Conservation (phyloP, 1,284 basidiomycete species). For the Schizophyllum commune region DNA sequence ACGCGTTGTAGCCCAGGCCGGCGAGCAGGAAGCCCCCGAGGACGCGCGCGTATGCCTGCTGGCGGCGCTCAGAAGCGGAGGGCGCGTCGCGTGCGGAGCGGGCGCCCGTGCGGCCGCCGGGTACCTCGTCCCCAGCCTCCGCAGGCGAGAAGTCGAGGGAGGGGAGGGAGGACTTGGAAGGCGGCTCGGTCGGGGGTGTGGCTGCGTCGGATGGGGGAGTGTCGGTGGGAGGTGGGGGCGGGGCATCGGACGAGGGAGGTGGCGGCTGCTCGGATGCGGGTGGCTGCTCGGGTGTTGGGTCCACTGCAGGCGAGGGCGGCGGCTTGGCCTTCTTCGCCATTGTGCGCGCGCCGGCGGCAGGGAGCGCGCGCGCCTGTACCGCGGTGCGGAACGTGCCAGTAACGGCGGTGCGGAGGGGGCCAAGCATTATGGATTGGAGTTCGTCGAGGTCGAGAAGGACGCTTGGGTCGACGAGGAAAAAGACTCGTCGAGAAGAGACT, state of each 20-base stretch:
- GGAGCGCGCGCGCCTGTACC: too few species aligned
- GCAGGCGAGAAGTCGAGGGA: conserved; percentile 52
- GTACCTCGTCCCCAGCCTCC: conserved; percentile 25
- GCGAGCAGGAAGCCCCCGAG: conserved; percentile 43
- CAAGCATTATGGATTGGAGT: too few species aligned
- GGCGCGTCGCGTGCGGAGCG: conserved; percentile 63
- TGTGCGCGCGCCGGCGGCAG: too few species aligned
- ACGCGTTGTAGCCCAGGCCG: conserved; percentile 33
- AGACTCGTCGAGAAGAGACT: too few species aligned
- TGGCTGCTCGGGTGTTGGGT: conserved; percentile 5
- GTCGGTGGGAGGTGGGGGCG: not conserved
- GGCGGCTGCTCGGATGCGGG: conserved; percentile 11
- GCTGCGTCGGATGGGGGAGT: not conserved
- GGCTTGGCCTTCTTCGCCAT: too few species aligned
- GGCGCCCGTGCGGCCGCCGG: conserved; percentile 52
- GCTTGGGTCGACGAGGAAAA: too few species aligned
- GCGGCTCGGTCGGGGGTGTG: too few species aligned
- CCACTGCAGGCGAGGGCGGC: conserved; percentile 12
- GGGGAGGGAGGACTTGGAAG: conserved; percentile 22
- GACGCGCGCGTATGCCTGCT: conserved; percentile 42
- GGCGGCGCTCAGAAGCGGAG: conserved; percentile 65
- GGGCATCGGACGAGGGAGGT: not conserved
- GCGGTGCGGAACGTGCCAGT: too few species aligned
- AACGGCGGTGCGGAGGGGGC: too few species aligned
- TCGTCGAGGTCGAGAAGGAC: too few species aligned